phyloP scores from a whole-genome alignment of 352 stramenopile genomes.

The Phytophthora pisi region DNA sequence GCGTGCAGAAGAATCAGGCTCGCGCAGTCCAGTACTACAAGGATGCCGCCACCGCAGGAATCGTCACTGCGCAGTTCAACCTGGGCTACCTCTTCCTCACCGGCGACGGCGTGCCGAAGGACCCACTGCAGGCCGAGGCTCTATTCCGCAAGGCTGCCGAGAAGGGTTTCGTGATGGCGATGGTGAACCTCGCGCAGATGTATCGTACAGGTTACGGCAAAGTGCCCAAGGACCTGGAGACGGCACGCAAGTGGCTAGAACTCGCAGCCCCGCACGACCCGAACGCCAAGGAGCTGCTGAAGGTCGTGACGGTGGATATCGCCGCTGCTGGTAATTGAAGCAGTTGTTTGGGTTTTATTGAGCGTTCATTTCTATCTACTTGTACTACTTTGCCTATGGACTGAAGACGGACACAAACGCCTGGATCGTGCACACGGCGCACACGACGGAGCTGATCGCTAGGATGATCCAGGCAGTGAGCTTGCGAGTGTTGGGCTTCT shows the following conservation, averaged over 20 bases:
- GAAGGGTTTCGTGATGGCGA: conserved; percentile 86
- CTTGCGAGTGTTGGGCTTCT: conserved; percentile 71
- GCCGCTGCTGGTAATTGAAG: conserved; percentile 16
- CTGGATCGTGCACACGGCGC: conserved; percentile 76
- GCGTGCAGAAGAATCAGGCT: conserved; percentile 53
- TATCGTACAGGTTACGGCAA: conserved; percentile 72
- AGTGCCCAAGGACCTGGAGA: conserved; percentile 65
- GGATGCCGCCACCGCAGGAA: conserved; percentile 61
- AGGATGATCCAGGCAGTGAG: conserved; percentile 82
- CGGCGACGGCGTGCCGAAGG: conserved; percentile 60
- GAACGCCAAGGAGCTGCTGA: conserved; percentile 81
- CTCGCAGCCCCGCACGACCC: conserved; percentile 73
- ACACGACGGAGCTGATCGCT: conserved; percentile 70
- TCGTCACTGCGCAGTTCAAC: conserved; percentile 80
- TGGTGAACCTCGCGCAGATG: conserved; percentile 89
- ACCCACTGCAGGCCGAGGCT: conserved; percentile 69
- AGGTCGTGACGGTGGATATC: conserved; percentile 32
- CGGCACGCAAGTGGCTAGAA: conserved; percentile 78
- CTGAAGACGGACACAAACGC: conserved; percentile 53
- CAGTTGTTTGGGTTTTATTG: conserved; percentile 12
- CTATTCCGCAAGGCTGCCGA: conserved; percentile 78
- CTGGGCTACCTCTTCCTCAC: conserved; percentile 74
- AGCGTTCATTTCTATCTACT: conserved; percentile 22
- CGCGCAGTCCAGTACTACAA: conserved; percentile 74
- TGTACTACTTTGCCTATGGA: conserved; percentile 20